Conservation (phyloP, 345 rosid species). For the Mercurialis annua region DNA sequence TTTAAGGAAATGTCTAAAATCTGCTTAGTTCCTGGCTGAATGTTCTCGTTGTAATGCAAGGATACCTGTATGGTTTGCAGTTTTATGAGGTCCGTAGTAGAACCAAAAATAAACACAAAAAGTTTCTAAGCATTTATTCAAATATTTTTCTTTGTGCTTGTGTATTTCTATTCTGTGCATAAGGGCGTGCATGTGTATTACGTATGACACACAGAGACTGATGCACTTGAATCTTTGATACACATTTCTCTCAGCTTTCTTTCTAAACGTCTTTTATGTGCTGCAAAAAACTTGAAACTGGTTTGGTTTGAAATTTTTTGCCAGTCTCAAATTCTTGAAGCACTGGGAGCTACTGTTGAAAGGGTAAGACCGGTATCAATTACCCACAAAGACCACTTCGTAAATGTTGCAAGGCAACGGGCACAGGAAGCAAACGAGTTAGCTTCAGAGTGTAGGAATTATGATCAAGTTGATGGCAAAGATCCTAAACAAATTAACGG, state of each 20-base stretch:
- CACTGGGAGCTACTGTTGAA: constrained; percentile 90
- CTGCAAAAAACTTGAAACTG: constrained; percentile 1
- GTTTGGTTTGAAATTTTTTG: constrained; percentile 18
- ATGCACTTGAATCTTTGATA: constrained; percentile 2
- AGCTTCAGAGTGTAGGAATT: constrained; percentile 39
- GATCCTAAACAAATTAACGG: constrained; percentile 39
- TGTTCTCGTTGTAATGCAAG: background rate
- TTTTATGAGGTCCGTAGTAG: background rate
- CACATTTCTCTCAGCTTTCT: background rate
- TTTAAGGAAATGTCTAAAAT: background rate
- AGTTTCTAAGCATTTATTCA: background rate
- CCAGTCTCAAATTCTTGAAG: constrained; percentile 91
- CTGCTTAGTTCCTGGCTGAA: background rate
- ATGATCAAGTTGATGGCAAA: constrained; percentile 28
- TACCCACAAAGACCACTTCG: constrained; percentile 85
- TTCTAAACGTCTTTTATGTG: constrained; percentile 2
- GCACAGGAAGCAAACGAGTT: constrained; percentile 70
- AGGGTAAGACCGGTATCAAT: constrained; percentile 94
- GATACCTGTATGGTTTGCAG: background rate
- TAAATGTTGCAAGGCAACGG: constrained; percentile 81
- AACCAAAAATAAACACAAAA: background rate
- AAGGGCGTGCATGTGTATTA: background rate
- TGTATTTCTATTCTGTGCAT: too few species aligned
- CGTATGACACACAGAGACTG: background rate
- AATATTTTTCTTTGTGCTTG: background rate